Evolutionary conservation across 345 rosid species (phyloP), one percentile per base, ranked within the genome.

Genomic region (Gossypium sturtianum): DNA sequence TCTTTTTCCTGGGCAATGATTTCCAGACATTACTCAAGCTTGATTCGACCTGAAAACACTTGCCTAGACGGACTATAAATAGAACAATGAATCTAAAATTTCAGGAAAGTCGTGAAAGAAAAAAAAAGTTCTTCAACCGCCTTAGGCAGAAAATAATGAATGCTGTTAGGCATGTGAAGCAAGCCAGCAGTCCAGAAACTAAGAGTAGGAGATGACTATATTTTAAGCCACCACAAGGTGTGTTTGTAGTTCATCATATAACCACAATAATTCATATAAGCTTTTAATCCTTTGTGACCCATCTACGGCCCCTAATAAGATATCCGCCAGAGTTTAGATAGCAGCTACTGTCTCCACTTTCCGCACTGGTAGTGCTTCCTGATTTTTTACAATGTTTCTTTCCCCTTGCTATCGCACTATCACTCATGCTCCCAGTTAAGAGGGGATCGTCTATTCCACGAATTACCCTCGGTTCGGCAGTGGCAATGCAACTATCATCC

Each of bases 381-480:
- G 98, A 82, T 77, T 87, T 92, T 8, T 82, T 80, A 34, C 88
- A 88, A 58, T 87, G 88, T 83, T 90, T 95, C 84, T 90, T 95
- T 74, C 83, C 86, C 81, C 82, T 86, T 59, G 88, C 69, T 43
- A 87, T 80, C 4, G 90, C 94, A 48, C 94, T 90, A 67, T 95
- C 98, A 76, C 99, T 95, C 75, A 85, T 65, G 83, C 97, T 93
- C 75, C 99, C 98, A 65, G 87, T 88, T 78, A 95, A 82, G 78
- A 95, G 89, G 45, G 99, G 99, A 79, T 95, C 99, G 54, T 95
- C 99, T 27, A 95, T 95, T 9, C 99, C 99, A 0, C 87, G 90
- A 75, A 95, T 95, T 80, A 89, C 89, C 79, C 95, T 88, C 79
- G 83, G 76, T 27, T 87, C 67, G 15, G 97, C 74, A 29, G 62